Percentiles rank a stretch among this genome's conserved stretches.
phyloP scores from a whole-genome alignment of 2,329 filamentous ascomycete species.

The Colletotrichum cuscutae region DNA sequence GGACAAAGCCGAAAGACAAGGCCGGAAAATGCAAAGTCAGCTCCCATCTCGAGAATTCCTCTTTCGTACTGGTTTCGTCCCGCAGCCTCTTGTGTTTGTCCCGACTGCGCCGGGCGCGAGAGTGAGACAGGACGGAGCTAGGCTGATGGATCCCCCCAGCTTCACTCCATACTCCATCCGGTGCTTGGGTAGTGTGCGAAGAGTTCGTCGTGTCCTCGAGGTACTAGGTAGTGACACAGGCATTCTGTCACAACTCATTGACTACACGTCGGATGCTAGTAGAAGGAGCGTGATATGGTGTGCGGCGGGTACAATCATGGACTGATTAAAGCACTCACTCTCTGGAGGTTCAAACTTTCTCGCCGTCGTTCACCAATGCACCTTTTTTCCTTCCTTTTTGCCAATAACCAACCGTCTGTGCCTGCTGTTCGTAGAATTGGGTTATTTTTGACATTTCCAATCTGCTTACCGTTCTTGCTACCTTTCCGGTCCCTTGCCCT shows the following conservation, averaged over 20 bases:
- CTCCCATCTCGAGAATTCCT: neutral
- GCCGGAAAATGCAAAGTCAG: neutral
- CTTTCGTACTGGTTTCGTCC: constrained; percentile 5
- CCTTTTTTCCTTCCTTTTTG: no score
- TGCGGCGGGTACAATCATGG: neutral
- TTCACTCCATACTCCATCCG: neutral
- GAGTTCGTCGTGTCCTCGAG: neutral
- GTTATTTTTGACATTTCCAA: neutral
- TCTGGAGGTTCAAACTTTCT: neutral
- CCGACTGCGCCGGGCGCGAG: constrained; percentile 17
- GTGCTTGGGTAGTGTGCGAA: neutral
- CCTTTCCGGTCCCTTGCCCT: neutral
- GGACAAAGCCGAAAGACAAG: constrained; percentile 19
- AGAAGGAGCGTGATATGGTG: neutral
- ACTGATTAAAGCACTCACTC: neutral
- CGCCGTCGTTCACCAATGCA: no score
- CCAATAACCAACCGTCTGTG: neutral
- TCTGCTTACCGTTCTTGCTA: neutral
- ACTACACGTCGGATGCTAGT: neutral
- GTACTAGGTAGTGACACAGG: no score
- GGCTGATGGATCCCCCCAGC: neutral
- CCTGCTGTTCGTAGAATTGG: neutral
- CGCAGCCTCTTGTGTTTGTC: neutral
- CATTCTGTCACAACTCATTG: neutral
- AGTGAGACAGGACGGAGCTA: constrained; percentile 15